Evolutionary conservation across 805 yeast genomes (phyloP).

Genomic region (Kuraishia molischiana): DNA sequence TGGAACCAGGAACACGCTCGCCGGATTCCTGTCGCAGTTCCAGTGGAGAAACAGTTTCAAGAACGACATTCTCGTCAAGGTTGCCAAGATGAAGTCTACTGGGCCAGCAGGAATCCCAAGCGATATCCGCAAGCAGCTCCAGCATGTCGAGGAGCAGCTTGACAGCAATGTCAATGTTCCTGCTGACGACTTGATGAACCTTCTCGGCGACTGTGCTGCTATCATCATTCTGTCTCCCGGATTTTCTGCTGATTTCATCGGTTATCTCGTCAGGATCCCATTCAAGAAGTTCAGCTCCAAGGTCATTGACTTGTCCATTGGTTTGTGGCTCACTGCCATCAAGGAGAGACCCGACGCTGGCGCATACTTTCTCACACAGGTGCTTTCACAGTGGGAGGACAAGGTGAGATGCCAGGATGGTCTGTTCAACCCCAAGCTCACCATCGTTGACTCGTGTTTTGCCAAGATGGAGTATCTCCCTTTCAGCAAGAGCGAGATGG

Average conservation of each 20-base stretch:
- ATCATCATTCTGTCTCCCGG: slow-evolving; percentile 26
- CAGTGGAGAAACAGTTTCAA: slow-evolving; percentile 50
- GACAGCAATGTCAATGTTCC: slow-evolving; percentile 10
- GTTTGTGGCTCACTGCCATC: slow-evolving; percentile 75
- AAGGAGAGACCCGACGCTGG: slow-evolving; percentile 55
- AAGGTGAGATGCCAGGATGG: slow-evolving; percentile 55
- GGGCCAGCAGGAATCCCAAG: slow-evolving; percentile 12
- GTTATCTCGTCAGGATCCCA: slow-evolving; percentile 57
- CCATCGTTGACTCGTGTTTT: slow-evolving; percentile 50
- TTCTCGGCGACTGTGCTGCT: slow-evolving; percentile 32
- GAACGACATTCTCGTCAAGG: slow-evolving; percentile 22
- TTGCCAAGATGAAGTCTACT: slow-evolving; percentile 12
- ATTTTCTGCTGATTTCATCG: slow-evolving; percentile 35
- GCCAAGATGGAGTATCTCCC: slow-evolving; percentile 85
- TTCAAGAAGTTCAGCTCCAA: slow-evolving; percentile 53
- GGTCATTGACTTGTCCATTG: slow-evolving; percentile 53
- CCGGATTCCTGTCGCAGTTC: slow-evolving; percentile 69
- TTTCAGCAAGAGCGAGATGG: slow-evolving; percentile 52
- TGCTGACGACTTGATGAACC: slow-evolving; percentile 24
- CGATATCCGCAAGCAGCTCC: slow-evolving; percentile 6
- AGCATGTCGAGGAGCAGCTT: slow-evolving; percentile 1
- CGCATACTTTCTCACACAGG: slow-evolving; percentile 53
- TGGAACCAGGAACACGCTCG: slow-evolving; percentile 42
- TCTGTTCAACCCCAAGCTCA: slow-evolving; percentile 47
- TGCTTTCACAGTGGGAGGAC: slow-evolving; percentile 58